Base-by-base conservation (phyloP, 768 basidiomycete genomes). In the Pulveroboletus sp. region DNA sequence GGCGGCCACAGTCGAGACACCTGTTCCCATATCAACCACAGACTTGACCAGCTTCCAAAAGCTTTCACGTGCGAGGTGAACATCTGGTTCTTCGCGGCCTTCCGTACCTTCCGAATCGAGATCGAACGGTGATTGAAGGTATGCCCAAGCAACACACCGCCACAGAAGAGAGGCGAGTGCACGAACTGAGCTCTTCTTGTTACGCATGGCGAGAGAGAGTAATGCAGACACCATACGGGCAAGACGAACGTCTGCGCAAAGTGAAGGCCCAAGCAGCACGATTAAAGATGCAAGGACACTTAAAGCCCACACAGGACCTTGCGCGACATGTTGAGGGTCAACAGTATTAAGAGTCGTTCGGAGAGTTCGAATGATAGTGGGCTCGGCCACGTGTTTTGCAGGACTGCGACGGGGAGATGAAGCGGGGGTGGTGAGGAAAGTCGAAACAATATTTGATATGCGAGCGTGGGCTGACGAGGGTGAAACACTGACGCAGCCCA, bases 301-400 rank as follows among this genome's bases (percentile, higher is more conserved):
- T 45, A 88, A 71, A 5, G 78, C 83, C 89, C 89, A 91, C 1
- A 85, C 81, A 9, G 89, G 87, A 1, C 87, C 86, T 58, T 89
- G 83, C 1, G 86, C 85, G 8, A 77, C 77, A 52, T 83, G 77
- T 6, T 67, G 63, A 2, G 82, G 82, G 6, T 85, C 82, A 4
- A 70, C 64, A 1, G 76, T 72, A 14, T 66, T 66, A 39, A 90
- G 68, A 1, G 83, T 85, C 1, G 80, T 80, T 23, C 85, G 80
- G 6, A 90, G 73, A 1, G 85, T 85, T 43, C 83, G 80, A 31
- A 83, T 63, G 50, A 89, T 83, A 4, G 68, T 30, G 1, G 82
- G 66, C 40, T 86, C 85, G 11, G 65, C 55, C 4, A 58, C 46
- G 32, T 58, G 47, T 42, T 72, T 69, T 8, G 61, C 65, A 3